These are phyloP conservation scores for Lathyrus oleraceus DNA, from an alignment of 306 rosid species.

Conservation along the genomic window DNA sequence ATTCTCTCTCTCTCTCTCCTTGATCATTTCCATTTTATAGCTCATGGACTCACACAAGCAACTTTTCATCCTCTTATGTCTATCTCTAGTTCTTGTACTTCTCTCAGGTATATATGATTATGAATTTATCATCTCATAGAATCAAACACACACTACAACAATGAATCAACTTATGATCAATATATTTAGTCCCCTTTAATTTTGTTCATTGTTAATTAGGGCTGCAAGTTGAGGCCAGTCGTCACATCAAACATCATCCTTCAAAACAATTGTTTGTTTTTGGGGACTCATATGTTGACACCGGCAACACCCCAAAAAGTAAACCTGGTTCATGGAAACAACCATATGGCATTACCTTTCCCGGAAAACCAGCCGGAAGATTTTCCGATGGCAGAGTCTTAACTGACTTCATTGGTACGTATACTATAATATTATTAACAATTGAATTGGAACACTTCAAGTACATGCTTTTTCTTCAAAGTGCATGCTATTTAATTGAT, in stretches of 20 bases:
- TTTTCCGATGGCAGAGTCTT: constrained; percentile 37
- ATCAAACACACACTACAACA: neutral
- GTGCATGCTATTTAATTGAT: neutral
- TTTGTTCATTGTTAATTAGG: neutral
- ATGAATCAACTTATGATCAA: neutral
- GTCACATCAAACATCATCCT: neutral
- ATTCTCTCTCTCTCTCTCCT: no score
- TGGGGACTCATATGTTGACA: constrained; percentile 38
- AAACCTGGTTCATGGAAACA: constrained; percentile 24
- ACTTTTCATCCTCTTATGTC: constrained; percentile 7
- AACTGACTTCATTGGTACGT: constrained; percentile 34
- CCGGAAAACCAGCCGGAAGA: constrained; percentile 33
- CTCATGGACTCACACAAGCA: constrained; percentile 21
- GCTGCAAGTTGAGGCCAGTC: constrained; percentile 25
- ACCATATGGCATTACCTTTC: constrained; percentile 32
- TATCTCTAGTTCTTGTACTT: constrained; percentile 5
- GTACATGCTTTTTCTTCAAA: neutral
- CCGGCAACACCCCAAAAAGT: constrained; percentile 3
- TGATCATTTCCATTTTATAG: neutral
- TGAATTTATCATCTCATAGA: neutral
- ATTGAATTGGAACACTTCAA: neutral
- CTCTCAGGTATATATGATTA: constrained; percentile 30
- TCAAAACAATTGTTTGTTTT: constrained; percentile 34
- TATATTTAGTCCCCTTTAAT: no score
- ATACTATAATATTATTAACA: neutral